Evolutionary conservation across 441 rosid species (phyloP), one percentile per base, ranked within the genome.

Genomic region (Aleurites moluccanus): DNA sequence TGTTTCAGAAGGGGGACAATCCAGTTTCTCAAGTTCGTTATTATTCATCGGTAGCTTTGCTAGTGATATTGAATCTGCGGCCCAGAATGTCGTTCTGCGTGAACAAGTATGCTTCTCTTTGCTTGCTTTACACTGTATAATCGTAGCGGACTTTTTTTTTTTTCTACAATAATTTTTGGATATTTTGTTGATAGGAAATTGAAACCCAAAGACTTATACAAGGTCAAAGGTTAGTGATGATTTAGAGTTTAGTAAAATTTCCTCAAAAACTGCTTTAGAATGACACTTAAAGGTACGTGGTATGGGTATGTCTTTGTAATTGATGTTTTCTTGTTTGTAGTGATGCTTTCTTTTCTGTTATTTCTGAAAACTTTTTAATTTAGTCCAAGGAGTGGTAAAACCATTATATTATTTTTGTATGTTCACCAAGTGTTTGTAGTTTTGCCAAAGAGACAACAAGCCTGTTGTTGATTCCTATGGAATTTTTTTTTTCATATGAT

Each of bases 141-240:
- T n/a, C n/a, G n/a, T n/a, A n/a, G n/a, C n/a, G n/a, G n/a, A n/a
- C n/a, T n/a, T 27, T 50, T 75, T 28, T 49, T 20, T 1, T 14
- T 25, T 3, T 3, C 18, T 23, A 20, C 13, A n/a, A 40, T 53
- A 14, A 65, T 38, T 30, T 53, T 66, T 23, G 30, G 63, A 62
- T 33, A 23, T 77, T 49, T 10, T 11, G 28, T 42, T 77, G 65
- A 21, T 73, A 94, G 98, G 98, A 94, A 81, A 82, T 92, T 64
- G 96, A 78, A 57, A 89, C 93, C 55, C 98, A 87, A 77, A 90
- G 85, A 86, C 83, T 92, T 23, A 91, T 94, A 62, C 96, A 86
- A 80, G 92, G 81, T 80, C 92, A 89, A 79, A 94, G 98, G 94
- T 88, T 83, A 61, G 83, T 80, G 64, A 23, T 23, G 4, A 3